Conservation (phyloP, 441 rosid genomes). For the Bocquillonia castaneifolia region DNA sequence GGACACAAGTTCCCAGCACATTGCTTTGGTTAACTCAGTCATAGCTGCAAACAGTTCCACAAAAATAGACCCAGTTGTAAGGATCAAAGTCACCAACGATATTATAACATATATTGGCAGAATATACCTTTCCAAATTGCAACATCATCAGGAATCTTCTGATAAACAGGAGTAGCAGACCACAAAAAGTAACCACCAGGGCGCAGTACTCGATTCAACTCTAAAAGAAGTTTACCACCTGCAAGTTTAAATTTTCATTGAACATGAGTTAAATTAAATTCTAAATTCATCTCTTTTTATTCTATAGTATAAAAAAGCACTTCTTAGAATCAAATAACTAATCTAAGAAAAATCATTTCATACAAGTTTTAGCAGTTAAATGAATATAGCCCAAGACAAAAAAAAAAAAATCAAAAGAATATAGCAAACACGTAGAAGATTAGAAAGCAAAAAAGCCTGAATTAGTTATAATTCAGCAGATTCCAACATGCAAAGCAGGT, state of each 20-base stretch:
- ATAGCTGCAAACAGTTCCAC: conserved; percentile 54
- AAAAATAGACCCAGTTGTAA: conserved; percentile 18
- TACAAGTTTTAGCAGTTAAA: background rate
- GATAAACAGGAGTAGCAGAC: conserved; percentile 99
- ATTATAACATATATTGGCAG: conserved; percentile 8
- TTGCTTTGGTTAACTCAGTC: conserved; percentile 52
- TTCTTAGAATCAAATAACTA: background rate
- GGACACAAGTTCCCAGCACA: conserved; percentile 88
- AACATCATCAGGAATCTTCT: conserved; percentile 61
- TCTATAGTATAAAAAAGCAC: conserved; percentile 4
- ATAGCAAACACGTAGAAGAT: background rate
- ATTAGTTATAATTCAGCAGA: conserved; percentile 4
- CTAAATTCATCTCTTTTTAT: background rate
- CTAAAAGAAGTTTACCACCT: conserved; percentile 94
- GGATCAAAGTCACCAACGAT: conserved; percentile 10
- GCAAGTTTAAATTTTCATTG: conserved; percentile 4
- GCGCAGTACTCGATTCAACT: conserved; percentile 80
- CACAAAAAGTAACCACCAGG: conserved; percentile 96
- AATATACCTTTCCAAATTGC: conserved; percentile 76
- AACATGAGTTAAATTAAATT: background rate
- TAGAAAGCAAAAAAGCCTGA: conserved; percentile 4
- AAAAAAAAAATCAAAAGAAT: background rate
- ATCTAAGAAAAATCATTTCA: background rate
- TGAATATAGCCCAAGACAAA: background rate
- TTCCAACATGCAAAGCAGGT: background rate